phyloP scores from a whole-genome alignment of 2,329 filamentous ascomycete genomes.

The Mollisia scopiformis region DNA sequence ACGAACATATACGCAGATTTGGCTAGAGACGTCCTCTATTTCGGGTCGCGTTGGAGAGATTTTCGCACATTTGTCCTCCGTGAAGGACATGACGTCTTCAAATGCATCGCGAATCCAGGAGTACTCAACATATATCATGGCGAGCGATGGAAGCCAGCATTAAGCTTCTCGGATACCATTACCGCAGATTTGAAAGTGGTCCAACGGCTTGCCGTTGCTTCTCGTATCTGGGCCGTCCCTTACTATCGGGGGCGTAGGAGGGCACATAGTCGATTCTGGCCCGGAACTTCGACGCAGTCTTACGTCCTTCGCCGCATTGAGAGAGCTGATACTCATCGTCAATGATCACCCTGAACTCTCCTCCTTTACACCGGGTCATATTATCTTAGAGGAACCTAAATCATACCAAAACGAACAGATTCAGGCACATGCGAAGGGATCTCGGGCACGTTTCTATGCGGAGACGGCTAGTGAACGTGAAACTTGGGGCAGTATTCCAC shows the following conservation, averaged over 20 bases:
- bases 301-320: background rate
- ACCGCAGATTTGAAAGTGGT: background rate
- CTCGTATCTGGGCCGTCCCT: background rate
- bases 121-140: background rate
- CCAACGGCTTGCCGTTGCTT: background rate
- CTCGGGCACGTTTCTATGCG: background rate
- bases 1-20: background rate
- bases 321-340: background rate
- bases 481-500: background rate
- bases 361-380: background rate
- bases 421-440: background rate
- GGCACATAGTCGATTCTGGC: background rate
- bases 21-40: background rate
- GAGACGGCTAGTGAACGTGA: background rate
- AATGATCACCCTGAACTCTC: background rate
- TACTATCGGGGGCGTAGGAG: background rate
- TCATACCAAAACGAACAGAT: background rate
- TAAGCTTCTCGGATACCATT: background rate
- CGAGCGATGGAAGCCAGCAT: background rate
- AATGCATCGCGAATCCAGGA: background rate
- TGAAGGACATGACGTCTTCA: background rate
- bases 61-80: background rate
- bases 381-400: background rate
- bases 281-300: background rate
- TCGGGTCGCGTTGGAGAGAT: background rate